A percentile compares a stretch with the other conserved stretches of the same genome.
Conservation (phyloP, 192 early-diverging fungal genomes). For the Gamsiella multidivaricata region DNA sequence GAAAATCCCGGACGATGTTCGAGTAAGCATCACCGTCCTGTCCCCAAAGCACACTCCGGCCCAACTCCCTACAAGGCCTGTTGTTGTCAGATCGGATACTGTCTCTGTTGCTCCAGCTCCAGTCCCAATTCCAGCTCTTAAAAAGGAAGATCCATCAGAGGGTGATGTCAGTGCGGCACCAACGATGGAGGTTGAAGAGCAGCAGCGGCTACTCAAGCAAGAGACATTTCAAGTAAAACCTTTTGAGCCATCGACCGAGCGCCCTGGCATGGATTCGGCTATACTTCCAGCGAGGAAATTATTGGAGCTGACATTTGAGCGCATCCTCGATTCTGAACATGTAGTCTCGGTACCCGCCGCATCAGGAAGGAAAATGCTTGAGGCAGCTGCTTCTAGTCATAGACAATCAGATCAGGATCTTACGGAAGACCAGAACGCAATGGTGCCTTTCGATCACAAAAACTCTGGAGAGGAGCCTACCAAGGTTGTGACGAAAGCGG, state of each 20-base stretch:
- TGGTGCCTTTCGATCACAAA: slow-evolving; percentile 17
- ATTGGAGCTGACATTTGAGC: slow-evolving; percentile 37
- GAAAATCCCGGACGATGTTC: slow-evolving; percentile 17
- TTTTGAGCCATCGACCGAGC: slow-evolving; percentile 31
- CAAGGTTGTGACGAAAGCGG: slow-evolving; percentile 50
- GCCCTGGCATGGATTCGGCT: background rate
- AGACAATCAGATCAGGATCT: background rate
- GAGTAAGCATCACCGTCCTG: slow-evolving; percentile 24
- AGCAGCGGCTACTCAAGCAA: slow-evolving; percentile 26
- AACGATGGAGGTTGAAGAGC: slow-evolving; percentile 13
- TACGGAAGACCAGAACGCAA: background rate
- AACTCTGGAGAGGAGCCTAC: slow-evolving; percentile 5
- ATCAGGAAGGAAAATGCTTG: slow-evolving; percentile 43
- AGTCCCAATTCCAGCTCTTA: slow-evolving; percentile 1
- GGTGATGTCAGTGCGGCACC: slow-evolving; percentile 24
- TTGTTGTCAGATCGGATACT: slow-evolving; percentile 33
- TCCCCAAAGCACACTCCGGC: slow-evolving; percentile 33
- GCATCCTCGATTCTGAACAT: slow-evolving; percentile 38
- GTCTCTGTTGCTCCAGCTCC: slow-evolving; percentile 12
- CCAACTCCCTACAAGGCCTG: slow-evolving; percentile 25
- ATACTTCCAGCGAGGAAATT: background rate
- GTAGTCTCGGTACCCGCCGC: slow-evolving; percentile 37
- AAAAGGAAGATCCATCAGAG: slow-evolving; percentile 2
- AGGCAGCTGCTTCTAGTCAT: slow-evolving; percentile 28
- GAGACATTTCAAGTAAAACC: slow-evolving; percentile 42